Evolutionary conservation across 805 yeast genomes (phyloP), one percentile per base, ranked within the genome.

Genomic region (Saccharomycopsis oosterbeekiorum): DNA sequence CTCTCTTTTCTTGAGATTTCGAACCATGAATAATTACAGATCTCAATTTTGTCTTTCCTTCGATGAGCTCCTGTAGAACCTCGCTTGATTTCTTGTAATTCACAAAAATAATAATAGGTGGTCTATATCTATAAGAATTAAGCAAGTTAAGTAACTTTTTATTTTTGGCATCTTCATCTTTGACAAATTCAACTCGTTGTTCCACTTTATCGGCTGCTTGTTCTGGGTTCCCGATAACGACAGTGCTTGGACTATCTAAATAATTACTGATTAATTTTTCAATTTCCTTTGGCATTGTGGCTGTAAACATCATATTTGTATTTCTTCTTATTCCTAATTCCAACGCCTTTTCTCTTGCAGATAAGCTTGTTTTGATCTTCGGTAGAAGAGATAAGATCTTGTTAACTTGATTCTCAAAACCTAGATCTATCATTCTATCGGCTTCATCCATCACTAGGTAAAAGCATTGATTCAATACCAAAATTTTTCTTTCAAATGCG

Each of bases 371-470:
- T 19, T 69, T 62, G 6, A 68, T 57, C 6, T 69, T 67, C 0
- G 89, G 86, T n/a, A 89, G 74, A 42, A 75, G 74, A 3, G 74
- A 76, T 58, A 88, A 71, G 15, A 93, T 83, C 51, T 79, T 76
- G 24, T 79, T 80, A 56, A 93, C 81, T 68, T 90, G 90, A 40
- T 82, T 86, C 70, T 90, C 97, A 70, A 93, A 93, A 3, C 97
- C 97, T 82, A 93, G 80, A 70, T 91, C 97, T 53, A 93, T 84
- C 98, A 93, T 93, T 66, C 92, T 78, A 72, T 93, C 99, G 1
- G 97, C 97, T 73, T 93, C 99, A 74, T 93, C 99, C 76, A 92
- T 78, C 1, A 89, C 85, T 24, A 93, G 73, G 64, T 84, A 86
- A 64, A 79, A 79, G 64, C 96, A 82, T 62, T 82, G 82, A 47